These are phyloP conservation scores for Venturia aucupariae DNA, from an alignment of 2,329 filamentous ascomycete genomes.

Conservation along the genomic window DNA sequence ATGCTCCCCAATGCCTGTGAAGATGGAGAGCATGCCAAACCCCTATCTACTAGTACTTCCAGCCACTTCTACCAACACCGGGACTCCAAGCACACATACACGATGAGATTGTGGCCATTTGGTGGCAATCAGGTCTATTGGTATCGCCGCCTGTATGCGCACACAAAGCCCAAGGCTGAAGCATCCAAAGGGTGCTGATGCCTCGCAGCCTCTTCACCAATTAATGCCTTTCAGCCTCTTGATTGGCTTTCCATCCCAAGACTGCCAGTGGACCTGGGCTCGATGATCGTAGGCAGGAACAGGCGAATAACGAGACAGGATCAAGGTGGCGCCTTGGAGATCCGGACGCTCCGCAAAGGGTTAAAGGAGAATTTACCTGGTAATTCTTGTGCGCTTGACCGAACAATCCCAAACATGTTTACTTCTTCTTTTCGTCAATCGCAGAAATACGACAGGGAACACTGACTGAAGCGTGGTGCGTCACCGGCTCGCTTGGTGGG, in stretches of 20 bases:
- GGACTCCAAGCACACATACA: background rate
- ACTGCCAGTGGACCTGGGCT: background rate
- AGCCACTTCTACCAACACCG: background rate
- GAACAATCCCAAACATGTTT: background rate
- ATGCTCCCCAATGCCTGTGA: background rate
- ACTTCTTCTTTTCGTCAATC: conserved; percentile 4
- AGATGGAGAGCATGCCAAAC: background rate
- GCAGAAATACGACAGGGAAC: background rate
- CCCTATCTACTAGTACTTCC: background rate
- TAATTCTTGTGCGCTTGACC: background rate
- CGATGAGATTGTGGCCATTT: background rate
- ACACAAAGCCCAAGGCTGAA: conserved; percentile 4
- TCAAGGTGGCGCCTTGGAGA: background rate
- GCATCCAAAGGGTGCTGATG: background rate
- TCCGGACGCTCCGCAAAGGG: background rate
- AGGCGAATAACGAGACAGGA: conserved; percentile 5
- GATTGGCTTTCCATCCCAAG: background rate
- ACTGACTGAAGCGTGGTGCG: background rate
- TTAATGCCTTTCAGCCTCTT: background rate
- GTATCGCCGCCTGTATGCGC: background rate
- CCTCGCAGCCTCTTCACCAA: background rate
- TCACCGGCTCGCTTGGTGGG: conserved; percentile 1
- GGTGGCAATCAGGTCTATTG: background rate
- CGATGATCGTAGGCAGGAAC: conserved; percentile 3
- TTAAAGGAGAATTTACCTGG: background rate